These are phyloP conservation scores for Glycyrrhiza uralensis DNA, from an alignment of 306 rosid species.

Conservation along the genomic window DNA sequence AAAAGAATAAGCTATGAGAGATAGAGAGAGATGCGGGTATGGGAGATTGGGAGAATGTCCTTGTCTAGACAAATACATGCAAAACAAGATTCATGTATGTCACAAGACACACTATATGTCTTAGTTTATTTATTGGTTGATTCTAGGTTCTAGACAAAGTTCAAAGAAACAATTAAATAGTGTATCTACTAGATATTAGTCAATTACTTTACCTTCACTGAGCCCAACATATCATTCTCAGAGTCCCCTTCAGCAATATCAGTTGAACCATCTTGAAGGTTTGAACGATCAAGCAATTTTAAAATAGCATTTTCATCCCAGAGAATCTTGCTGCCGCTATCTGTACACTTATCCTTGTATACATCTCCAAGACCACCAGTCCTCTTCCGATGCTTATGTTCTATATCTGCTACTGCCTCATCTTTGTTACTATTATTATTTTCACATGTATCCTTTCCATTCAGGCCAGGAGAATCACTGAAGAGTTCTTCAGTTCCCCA, in stretches of 20 bases:
- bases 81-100: not conserved
- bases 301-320: constrained; percentile 98
- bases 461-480: constrained; percentile 55
- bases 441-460: constrained; percentile 64
- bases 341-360: constrained; percentile 90
- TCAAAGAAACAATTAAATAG: not conserved
- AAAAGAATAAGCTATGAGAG: not conserved
- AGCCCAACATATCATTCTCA: constrained; percentile 93
- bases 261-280: constrained; percentile 70
- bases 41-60: not conserved
- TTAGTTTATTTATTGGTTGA: not conserved
- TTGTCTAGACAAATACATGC: not conserved
- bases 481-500: constrained; percentile 99
- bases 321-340: constrained; percentile 65
- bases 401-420: constrained; percentile 64
- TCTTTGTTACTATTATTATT: constrained; percentile 66
- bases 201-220: constrained; percentile 74
- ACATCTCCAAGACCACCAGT: constrained; percentile 95
- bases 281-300: constrained; percentile 91
- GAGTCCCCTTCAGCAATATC: constrained; percentile 88
- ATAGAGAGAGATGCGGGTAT: not conserved
- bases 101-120: not conserved
- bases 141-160: constrained; percentile 23
- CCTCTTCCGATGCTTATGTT: constrained; percentile 86
- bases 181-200: constrained; percentile 19